Base-by-base conservation (phyloP, 306 rosid species). In the Malus fusca region DNA sequence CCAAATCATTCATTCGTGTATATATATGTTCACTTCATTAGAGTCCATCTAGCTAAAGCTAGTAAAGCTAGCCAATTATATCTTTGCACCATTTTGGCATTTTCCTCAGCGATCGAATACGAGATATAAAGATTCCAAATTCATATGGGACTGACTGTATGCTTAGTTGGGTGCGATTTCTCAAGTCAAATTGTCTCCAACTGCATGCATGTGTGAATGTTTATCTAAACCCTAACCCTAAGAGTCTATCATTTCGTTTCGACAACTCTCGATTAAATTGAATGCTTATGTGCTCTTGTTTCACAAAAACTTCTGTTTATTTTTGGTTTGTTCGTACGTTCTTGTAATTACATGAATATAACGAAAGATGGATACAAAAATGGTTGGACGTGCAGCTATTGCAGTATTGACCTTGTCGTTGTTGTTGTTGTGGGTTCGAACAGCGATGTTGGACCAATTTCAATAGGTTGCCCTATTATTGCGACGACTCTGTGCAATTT, bases 401-500 rank as follows among this genome's bases (percentile, higher is more conserved):
- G 43, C 15, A 6, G 66, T 72, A 25, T 25, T 25, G 23, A 15
- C 51, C 22, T 35, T 12, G 31, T 58, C 14, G 31, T 37, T 23
- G n/a, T 22, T 11, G 43, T 11, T 5, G 42, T 6, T 6, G 40
- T 35, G 40, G 40, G 8, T 35, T 35, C 40, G 40, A 35, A 35
- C 40, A 6, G 6, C 15, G n/a, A 14, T 11, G 43, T 11, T 5
- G 42, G 23, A 61, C 72, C 77, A 56, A 31, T 26, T 76, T 56
- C 55, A 81, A 71, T 22, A 65, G 71, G 74, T 11, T 25, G 17
- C 68, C 67, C 40, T 26, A 2, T 17, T 19, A 25, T 76, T 28
- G 79, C 48, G 70, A 56, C 65, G 19, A 44, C 12, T 43, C 8
- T 61, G n/a, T 18, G 79, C 80, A 80, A 80, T 51, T 80, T 75